These are phyloP conservation scores for Citrus trifoliata DNA, from an alignment of 345 rosid species.

Conservation along the genomic window DNA sequence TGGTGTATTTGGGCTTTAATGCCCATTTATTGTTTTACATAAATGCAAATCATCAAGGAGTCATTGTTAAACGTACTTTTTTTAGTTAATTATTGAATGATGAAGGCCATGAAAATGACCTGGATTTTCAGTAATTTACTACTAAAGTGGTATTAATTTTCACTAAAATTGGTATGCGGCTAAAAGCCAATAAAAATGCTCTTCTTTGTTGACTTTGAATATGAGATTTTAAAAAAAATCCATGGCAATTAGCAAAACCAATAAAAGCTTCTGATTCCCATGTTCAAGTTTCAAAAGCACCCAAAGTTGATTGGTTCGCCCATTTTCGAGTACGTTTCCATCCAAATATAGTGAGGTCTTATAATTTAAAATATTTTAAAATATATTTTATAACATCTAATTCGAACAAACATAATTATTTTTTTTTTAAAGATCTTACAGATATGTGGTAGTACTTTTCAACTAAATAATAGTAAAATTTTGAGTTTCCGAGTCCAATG, in stretches of 20 bases:
- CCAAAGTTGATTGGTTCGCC: background rate
- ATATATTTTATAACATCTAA: too few relatives aligned
- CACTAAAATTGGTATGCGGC: background rate
- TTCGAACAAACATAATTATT: too few relatives aligned
- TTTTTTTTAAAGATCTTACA: too few relatives aligned
- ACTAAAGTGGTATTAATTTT: background rate
- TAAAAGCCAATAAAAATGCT: background rate
- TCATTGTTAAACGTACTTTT: background rate
- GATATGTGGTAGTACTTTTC: too few relatives aligned
- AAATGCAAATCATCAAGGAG: background rate
- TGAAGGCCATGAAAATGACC: background rate
- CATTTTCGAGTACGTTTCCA: background rate
- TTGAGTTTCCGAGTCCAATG: background rate
- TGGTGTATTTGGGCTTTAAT: background rate
- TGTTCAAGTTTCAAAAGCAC: background rate
- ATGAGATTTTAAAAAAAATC: background rate
- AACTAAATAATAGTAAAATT: too few relatives aligned
- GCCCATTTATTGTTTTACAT: background rate
- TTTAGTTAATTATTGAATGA: background rate
- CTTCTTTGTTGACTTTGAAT: background rate
- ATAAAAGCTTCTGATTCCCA: background rate
- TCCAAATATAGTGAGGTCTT: background rate
- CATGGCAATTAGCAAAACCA: background rate
- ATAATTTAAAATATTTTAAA: too few relatives aligned
- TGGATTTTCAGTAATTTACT: background rate